phyloP scores from a whole-genome alignment of 208 protist species.

The Acanthamoeba castellanii region DNA sequence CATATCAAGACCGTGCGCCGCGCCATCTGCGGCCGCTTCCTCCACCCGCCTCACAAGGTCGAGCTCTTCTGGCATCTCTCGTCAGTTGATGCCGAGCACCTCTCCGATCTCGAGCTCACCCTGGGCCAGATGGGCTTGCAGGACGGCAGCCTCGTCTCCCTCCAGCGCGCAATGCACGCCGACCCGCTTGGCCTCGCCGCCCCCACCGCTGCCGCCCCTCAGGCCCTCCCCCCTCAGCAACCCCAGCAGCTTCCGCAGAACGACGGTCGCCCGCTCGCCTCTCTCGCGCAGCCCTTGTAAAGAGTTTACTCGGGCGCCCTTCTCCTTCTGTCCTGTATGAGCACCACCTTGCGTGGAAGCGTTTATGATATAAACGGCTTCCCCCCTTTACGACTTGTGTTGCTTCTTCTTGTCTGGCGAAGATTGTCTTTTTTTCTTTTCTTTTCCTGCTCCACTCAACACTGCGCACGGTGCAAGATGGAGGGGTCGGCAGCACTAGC shows the following conservation, averaged over 20 bases:
- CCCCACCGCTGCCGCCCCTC: neutral
- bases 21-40: slow-evolving; percentile 36
- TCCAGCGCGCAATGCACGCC: neutral
- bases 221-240: neutral
- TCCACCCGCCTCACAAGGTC: slow-evolving; percentile 28
- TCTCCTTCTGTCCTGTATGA: neutral
- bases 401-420: too few species aligned
- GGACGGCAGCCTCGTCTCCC: slow-evolving; percentile 26
- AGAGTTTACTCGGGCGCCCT: neutral
- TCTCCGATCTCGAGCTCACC: slow-evolving; percentile 37
- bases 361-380: slow-evolving; percentile 25
- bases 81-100: neutral
- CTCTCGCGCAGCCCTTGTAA: slow-evolving; percentile 14
- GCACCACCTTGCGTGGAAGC: neutral
- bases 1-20: slow-evolving; percentile 5
- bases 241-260: slow-evolving; percentile 55
- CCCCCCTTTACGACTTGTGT: neutral
- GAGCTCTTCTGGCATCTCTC: slow-evolving; percentile 28
- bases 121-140: neutral
- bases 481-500: slow-evolving; percentile 25
- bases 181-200: neutral
- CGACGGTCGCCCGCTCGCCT: neutral
- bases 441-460: too few species aligned
- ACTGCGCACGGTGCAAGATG: neutral
- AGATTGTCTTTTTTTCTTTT: too few species aligned